phyloP scores from a whole-genome alignment of 768 basidiomycete genomes.

The Lentinula sp. region DNA sequence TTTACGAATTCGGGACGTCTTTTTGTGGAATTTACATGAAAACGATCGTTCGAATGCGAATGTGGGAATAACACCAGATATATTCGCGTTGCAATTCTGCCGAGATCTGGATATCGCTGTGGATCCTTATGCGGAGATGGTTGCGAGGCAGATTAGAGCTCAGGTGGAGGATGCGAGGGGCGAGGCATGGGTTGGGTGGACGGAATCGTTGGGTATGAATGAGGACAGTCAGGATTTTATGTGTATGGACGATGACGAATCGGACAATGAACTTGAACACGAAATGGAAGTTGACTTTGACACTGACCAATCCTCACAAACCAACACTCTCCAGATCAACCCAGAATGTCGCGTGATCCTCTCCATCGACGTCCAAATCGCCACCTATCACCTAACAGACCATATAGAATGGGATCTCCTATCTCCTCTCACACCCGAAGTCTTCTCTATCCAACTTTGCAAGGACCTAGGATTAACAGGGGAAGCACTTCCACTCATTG shows the following conservation, averaged over 20 bases:
- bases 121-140: conserved; percentile 63
- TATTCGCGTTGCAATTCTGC: conserved; percentile 85
- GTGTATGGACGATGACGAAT: neutral
- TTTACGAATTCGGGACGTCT: conserved; percentile 88
- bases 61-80: conserved; percentile 67
- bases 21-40: conserved; percentile 94
- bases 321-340: neutral
- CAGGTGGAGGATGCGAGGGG: conserved; percentile 87
- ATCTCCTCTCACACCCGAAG: conserved; percentile 84
- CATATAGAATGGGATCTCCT: conserved; percentile 99
- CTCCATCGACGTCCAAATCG: conserved; percentile 96
- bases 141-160: conserved; percentile 82
- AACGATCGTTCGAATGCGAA: conserved; percentile 11
- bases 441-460: conserved; percentile 75
- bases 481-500: conserved; percentile 82
- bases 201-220: neutral
- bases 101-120: conserved; percentile 76
- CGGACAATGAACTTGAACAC: neutral
- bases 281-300: neutral
- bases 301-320: neutral
- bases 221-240: neutral
- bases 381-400: conserved; percentile 84
- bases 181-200: neutral
- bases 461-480: conserved; percentile 83
- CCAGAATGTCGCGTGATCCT: conserved; percentile 2